Evolutionary conservation across 2,329 filamentous ascomycete species (phyloP).

Genomic region (Tolypocladium ophioglossoides): DNA sequence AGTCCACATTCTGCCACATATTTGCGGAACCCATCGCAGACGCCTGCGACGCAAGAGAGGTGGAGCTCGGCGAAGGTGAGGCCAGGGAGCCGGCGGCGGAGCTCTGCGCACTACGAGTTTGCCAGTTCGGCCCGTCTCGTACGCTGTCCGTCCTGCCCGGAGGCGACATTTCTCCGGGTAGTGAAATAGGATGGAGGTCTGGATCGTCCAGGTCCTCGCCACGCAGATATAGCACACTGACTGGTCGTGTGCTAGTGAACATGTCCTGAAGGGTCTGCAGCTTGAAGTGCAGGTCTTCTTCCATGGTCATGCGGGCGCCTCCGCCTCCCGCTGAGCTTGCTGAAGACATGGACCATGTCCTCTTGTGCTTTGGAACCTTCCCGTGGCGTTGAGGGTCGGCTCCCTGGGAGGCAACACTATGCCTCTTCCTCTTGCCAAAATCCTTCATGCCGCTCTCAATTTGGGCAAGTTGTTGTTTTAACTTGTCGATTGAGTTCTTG

Average conservation of each 20-base stretch:
- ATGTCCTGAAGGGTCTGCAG: conserved; percentile 73
- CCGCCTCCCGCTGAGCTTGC: conserved; percentile 46
- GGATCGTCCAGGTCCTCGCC: conserved; percentile 73
- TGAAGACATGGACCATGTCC: conserved; percentile 93
- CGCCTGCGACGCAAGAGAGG: conserved; percentile 49
- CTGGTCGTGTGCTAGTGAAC: conserved; percentile 74
- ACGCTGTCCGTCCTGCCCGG: conserved; percentile 38
- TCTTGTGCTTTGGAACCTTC: conserved; percentile 84
- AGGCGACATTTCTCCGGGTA: conserved; percentile 57
- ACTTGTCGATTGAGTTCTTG: conserved; percentile 92
- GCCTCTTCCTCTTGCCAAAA: conserved; percentile 53
- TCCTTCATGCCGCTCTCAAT: conserved; percentile 58
- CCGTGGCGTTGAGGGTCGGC: conserved; percentile 51
- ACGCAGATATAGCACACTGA: conserved; percentile 67
- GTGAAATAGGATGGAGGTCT: conserved; percentile 64
- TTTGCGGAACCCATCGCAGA: conserved; percentile 29
- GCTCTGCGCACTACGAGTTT: conserved; percentile 39
- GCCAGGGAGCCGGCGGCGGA: conserved; percentile 53
- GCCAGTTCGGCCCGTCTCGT: conserved; percentile 39
- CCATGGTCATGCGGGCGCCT: conserved; percentile 37
- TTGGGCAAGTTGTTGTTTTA: conserved; percentile 87
- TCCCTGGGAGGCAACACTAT: conserved; percentile 35
- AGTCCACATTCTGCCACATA: conserved; percentile 49
- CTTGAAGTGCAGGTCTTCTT: conserved; percentile 72
- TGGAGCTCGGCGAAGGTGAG: conserved; percentile 55